phyloP scores from a whole-genome alignment of 2,329 filamentous ascomycete genomes.

The Colletotrichum cereale region DNA sequence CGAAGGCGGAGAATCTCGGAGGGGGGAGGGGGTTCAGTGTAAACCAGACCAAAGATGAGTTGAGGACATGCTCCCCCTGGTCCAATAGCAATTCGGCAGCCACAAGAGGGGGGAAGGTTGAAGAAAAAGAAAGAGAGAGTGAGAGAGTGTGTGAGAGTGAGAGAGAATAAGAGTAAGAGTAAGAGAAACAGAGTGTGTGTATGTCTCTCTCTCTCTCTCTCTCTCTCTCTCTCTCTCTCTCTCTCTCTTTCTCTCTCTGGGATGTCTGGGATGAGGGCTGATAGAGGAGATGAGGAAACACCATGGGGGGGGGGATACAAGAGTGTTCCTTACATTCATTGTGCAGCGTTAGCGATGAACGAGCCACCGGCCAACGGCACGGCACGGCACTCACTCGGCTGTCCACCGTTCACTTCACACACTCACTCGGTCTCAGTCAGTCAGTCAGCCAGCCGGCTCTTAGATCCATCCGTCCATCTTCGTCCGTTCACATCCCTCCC shows the following conservation, averaged over 20 bases:
- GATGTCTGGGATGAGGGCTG: neutral
- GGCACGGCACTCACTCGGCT: neutral
- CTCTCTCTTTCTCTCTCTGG: too few relatives aligned
- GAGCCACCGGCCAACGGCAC: neutral
- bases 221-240: too few relatives aligned
- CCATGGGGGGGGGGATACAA: neutral
- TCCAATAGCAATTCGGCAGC: neutral
- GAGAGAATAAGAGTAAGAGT: neutral
- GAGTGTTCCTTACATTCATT: neutral
- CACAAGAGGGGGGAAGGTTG: neutral
- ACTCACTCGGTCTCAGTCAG: neutral
- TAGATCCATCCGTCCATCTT: neutral
- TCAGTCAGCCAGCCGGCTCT: neutral
- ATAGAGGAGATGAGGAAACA: neutral
- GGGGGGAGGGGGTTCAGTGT: too few relatives aligned
- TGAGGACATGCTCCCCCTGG: neutral
- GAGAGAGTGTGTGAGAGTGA: neutral
- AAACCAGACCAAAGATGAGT: neutral
- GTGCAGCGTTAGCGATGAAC: neutral
- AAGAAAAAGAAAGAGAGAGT: neutral
- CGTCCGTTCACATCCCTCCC: conserved; percentile 13
- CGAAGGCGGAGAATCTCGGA: neutral
- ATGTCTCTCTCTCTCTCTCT: too few relatives aligned
- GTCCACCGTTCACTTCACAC: neutral
- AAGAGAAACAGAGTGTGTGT: neutral